These are phyloP conservation scores for Zizania palustris DNA, from an alignment of 202 grass and related monocot genomes.

Conservation along the genomic window DNA sequence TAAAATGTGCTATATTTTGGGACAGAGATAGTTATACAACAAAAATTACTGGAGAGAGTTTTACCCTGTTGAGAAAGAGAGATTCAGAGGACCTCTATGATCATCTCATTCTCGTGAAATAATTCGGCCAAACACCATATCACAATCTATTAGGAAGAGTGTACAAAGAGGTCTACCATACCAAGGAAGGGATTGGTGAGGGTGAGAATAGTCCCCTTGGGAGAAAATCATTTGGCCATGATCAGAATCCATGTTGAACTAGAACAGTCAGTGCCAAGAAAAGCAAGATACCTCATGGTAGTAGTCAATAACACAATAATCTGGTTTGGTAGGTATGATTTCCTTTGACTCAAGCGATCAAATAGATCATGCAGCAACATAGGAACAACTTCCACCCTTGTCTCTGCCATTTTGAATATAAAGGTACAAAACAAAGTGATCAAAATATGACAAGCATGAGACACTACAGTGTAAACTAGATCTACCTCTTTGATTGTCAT, in stretches of 20 bases:
- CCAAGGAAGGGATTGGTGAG: constrained; percentile 62
- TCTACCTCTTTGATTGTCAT: constrained; percentile 74
- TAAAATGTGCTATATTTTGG: too few species aligned
- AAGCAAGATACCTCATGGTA: constrained; percentile 73
- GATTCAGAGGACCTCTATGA: constrained; percentile 75
- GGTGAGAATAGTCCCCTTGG: constrained; percentile 81
- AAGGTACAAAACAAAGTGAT: constrained; percentile 19
- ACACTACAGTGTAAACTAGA: constrained; percentile 27
- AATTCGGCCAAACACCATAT: constrained; percentile 81
- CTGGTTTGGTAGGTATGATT: constrained; percentile 74
- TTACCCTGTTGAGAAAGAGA: constrained; percentile 78
- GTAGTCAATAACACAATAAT: constrained; percentile 92
- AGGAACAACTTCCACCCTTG: constrained; percentile 76
- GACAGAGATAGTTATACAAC: background rate
- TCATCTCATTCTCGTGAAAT: constrained; percentile 67
- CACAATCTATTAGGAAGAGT: constrained; percentile 87
- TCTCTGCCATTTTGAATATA: constrained; percentile 58
- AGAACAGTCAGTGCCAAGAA: constrained; percentile 11
- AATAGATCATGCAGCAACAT: constrained; percentile 67
- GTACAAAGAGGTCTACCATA: constrained; percentile 91
- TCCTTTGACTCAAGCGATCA: constrained; percentile 65
- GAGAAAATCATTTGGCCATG: constrained; percentile 7
- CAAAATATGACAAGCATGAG: constrained; percentile 33
- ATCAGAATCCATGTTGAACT: background rate
- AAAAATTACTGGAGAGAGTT: constrained; percentile 22